Evolutionary conservation across 257 asterid genomes (phyloP).

Genomic region (Rubia yunnanensis): DNA sequence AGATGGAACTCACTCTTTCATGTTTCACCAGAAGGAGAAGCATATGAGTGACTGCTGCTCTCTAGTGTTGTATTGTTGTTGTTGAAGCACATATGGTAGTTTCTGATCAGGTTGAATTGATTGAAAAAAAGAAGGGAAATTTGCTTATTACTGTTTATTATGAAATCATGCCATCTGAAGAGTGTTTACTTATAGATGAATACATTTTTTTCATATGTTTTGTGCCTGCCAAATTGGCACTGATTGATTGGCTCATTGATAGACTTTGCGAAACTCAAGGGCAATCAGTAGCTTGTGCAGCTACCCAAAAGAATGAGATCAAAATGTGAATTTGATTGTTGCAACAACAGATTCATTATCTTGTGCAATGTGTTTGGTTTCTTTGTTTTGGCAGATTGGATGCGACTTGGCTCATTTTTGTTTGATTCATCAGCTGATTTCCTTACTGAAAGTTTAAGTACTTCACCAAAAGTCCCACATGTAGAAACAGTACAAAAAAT

Average conservation of each 20-base stretch:
- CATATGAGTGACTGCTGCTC: constrained; percentile 55
- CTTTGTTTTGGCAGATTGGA: constrained; percentile 54
- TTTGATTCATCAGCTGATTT: constrained; percentile 58
- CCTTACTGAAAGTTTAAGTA: constrained; percentile 45
- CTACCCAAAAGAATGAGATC: background rate
- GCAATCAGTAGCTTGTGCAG: background rate
- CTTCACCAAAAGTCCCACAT: constrained; percentile 37
- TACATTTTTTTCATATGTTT: background rate
- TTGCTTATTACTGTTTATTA: background rate
- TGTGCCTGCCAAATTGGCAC: background rate
- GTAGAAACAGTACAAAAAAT: constrained; percentile 30
- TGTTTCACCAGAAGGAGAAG: constrained; percentile 74
- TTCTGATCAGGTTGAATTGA: background rate
- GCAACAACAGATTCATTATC: constrained; percentile 1
- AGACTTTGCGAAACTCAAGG: background rate
- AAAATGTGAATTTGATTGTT: background rate
- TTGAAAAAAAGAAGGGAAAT: background rate
- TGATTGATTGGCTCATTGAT: background rate
- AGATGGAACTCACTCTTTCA: constrained; percentile 93
- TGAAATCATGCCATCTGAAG: background rate
- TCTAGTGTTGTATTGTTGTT: constrained; percentile 1
- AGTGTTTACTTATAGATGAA: background rate
- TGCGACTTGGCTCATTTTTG: constrained; percentile 81
- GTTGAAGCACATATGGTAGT: background rate
- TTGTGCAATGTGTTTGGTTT: constrained; percentile 7